phyloP scores from a whole-genome alignment of 495 filamentous ascomycete species.

The Daldinia caldariorum region DNA sequence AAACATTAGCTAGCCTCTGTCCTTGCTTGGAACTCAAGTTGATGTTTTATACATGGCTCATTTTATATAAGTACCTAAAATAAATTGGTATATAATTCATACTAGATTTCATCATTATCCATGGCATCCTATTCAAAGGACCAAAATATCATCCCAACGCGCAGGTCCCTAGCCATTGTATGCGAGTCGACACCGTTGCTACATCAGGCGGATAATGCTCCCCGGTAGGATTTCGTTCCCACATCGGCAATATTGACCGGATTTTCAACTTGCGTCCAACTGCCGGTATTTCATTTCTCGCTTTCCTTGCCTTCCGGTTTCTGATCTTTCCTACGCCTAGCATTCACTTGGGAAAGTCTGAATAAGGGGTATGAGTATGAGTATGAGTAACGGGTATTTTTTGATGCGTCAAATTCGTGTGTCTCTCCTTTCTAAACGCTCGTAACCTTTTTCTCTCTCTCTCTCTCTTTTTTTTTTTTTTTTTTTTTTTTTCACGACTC shows the following conservation, averaged over 20 bases:
- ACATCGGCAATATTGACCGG: slow-evolving; percentile 31
- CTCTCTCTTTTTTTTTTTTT: too few species aligned
- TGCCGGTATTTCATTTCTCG: slow-evolving; percentile 37
- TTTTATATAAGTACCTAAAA: not conserved
- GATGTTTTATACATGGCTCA: not conserved
- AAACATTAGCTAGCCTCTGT: not conserved
- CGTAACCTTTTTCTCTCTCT: slow-evolving; percentile 43
- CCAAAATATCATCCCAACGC: slow-evolving; percentile 8
- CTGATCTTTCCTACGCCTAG: slow-evolving; percentile 8
- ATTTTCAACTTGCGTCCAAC: slow-evolving; percentile 40
- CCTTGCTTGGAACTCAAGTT: not conserved
- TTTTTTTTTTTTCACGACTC: slow-evolving; percentile 44
- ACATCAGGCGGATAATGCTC: slow-evolving; percentile 23
- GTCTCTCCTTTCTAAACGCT: slow-evolving; percentile 16
- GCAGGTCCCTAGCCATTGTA: slow-evolving; percentile 18
- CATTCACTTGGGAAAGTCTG: slow-evolving; percentile 7
- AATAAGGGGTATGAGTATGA: not conserved
- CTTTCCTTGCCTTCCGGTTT: slow-evolving; percentile 17
- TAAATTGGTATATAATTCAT: not conserved
- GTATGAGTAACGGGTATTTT: slow-evolving; percentile 2
- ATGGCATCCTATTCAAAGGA: not conserved
- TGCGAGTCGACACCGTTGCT: slow-evolving; percentile 26
- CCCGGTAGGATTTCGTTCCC: slow-evolving; percentile 36
- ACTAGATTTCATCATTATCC: not conserved
- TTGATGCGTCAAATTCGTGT: slow-evolving; percentile 10